Evolutionary conservation across 192 early-diverging fungal genomes (phyloP).

Genomic region (Funneliformis geosporum): DNA sequence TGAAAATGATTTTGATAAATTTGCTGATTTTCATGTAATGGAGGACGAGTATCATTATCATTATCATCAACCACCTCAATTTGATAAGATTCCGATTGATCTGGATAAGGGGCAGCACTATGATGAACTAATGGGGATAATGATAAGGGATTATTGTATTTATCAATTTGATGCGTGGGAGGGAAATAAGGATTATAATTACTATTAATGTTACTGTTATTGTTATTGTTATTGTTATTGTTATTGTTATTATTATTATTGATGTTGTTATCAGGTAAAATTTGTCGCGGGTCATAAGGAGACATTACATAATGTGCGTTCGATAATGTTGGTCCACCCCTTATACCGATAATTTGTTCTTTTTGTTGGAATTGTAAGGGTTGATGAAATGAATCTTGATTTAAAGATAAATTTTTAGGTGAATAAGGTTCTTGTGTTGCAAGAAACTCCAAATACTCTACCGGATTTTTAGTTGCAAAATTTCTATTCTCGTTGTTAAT

Average conservation of each 20-base stretch:
- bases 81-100: not conserved
- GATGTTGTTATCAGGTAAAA: not conserved
- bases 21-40: not conserved
- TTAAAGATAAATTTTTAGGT: not conserved
- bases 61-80: not conserved
- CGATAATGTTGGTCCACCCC: not conserved
- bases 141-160: not conserved
- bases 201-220: no score
- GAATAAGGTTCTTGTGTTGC: not conserved
- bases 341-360: not conserved
- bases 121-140: constrained; percentile 5
- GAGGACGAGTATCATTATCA: not conserved
- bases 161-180: not conserved
- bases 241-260: not conserved
- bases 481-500: no score
- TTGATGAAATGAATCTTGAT: not conserved
- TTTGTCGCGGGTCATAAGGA: not conserved
- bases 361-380: not conserved
- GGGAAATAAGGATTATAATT: not conserved
- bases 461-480: not conserved
- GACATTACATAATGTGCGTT: not conserved
- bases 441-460: constrained; percentile 3
- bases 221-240: no score
- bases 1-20: not conserved
- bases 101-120: not conserved